Evolutionary conservation across 495 filamentous ascomycete genomes (phyloP).

Genomic region (Neurospora sublineolata): DNA sequence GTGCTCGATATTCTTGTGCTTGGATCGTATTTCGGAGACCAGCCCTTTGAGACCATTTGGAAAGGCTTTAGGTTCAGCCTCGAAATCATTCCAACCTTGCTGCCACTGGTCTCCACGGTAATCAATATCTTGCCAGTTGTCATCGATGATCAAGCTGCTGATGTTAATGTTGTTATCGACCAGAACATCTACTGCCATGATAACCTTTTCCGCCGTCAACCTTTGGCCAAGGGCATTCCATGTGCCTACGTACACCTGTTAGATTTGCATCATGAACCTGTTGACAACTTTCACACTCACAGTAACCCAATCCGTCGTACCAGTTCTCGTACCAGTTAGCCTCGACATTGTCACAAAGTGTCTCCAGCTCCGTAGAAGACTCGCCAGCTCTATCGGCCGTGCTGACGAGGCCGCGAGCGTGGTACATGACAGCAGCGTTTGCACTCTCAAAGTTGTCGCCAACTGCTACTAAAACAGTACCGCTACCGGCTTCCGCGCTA

Average conservation of each 20-base stretch:
- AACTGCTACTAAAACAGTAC: conserved; percentile 58
- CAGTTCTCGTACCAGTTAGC: conserved; percentile 68
- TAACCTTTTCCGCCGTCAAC: conserved; percentile 67
- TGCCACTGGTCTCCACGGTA: conserved; percentile 36
- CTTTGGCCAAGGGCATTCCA: conserved; percentile 87
- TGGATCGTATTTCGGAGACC: conserved; percentile 52
- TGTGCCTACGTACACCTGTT: conserved; percentile 42
- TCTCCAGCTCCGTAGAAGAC: conserved; percentile 27
- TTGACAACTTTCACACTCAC: conserved; percentile 25
- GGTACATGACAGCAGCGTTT: conserved; percentile 72
- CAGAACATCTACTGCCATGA: conserved; percentile 60
- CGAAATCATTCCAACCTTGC: conserved; percentile 57
- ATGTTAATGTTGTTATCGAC: conserved; percentile 63
- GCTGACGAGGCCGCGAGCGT: conserved; percentile 59
- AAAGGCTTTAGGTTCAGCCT: conserved; percentile 72
- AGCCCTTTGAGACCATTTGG: conserved; percentile 65
- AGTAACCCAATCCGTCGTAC: conserved; percentile 72
- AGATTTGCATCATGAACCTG: background rate
- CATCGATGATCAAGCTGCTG: conserved; percentile 80
- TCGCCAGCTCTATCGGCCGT: conserved; percentile 11
- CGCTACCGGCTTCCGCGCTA: conserved; percentile 36
- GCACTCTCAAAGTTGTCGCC: conserved; percentile 67
- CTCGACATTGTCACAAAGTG: conserved; percentile 24
- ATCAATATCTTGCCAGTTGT: conserved; percentile 86
- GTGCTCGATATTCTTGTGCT: conserved; percentile 64